These are phyloP conservation scores for Dendrothele bispora DNA, from an alignment of 768 basidiomycete genomes.

Conservation along the genomic window DNA sequence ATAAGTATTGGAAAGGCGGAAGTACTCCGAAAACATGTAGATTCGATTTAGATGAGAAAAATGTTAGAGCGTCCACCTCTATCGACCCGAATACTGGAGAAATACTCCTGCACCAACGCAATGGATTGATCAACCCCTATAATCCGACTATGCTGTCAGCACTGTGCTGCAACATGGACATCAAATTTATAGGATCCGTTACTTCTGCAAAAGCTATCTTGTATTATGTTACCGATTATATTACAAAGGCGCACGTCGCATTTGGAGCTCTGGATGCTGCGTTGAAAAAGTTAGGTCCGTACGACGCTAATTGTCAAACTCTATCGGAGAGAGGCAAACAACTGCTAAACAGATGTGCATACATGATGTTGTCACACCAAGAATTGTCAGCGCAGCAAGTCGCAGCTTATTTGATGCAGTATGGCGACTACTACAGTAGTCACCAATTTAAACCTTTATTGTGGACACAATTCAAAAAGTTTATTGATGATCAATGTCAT, in stretches of 20 bases:
- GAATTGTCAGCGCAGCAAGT: constrained; percentile 29
- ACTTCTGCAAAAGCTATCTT: constrained; percentile 37
- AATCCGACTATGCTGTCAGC: constrained; percentile 34
- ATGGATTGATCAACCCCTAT: constrained; percentile 44
- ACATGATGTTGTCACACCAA: constrained; percentile 22
- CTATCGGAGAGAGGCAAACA: constrained; percentile 8
- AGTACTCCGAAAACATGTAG: constrained; percentile 25
- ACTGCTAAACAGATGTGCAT: constrained; percentile 23
- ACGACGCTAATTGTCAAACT: constrained; percentile 2
- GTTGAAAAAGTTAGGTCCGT: constrained; percentile 15
- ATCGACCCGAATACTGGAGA: constrained; percentile 32
- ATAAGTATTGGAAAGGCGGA: constrained; percentile 31
- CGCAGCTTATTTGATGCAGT: constrained; percentile 19
- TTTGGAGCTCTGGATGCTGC: constrained; percentile 31
- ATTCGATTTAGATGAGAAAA: constrained; percentile 26
- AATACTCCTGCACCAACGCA: constrained; percentile 26
- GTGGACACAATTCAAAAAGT: constrained; percentile 19
- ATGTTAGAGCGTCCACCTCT: constrained; percentile 7
- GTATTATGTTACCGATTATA: constrained; percentile 50
- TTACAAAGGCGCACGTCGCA: constrained; percentile 43
- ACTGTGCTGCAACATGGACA: constrained; percentile 45
- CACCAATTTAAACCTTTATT: constrained; percentile 20
- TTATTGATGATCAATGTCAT: background rate
- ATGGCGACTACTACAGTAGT: constrained; percentile 25
- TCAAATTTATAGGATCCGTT: constrained; percentile 44